Evolutionary conservation across 352 stramenopile species (phyloP).

Genomic region (Globisporangium viniferum): DNA sequence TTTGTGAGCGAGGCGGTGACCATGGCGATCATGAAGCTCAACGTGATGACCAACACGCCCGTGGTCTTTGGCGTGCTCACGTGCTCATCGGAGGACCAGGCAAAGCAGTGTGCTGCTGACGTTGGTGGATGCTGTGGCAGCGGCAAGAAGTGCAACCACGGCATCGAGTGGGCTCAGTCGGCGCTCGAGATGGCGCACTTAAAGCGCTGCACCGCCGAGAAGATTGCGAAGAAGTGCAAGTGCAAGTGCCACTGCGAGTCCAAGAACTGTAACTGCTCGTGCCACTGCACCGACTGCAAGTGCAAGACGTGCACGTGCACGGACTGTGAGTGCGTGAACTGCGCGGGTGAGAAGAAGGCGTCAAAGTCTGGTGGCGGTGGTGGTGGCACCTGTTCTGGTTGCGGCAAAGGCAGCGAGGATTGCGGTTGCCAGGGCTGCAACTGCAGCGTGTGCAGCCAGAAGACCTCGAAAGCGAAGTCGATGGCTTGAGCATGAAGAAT

Average conservation of each 20-base stretch:
- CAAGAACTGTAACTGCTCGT: conserved; percentile 27
- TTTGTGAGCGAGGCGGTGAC: conserved; percentile 95
- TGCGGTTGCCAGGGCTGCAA: conserved; percentile 8
- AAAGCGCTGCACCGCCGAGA: conserved; percentile 35
- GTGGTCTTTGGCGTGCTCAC: conserved; percentile 91
- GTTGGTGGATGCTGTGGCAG: conserved; percentile 20
- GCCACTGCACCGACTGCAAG: conserved; percentile 28
- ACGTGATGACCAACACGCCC: conserved; percentile 85
- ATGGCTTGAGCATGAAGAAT: neutral
- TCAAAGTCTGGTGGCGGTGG: neutral
- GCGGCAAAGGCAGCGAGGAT: neutral
- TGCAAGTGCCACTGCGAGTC: conserved; percentile 34
- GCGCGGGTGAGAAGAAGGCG: conserved; percentile 16
- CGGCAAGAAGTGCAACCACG: conserved; percentile 46
- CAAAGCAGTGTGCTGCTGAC: conserved; percentile 64
- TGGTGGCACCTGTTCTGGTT: neutral
- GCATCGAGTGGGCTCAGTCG: conserved; percentile 59
- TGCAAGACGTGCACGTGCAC: conserved; percentile 26
- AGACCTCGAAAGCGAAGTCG: neutral
- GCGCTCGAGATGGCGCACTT: conserved; percentile 90
- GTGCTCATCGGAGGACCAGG: conserved; percentile 91
- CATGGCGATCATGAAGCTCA: conserved; percentile 96
- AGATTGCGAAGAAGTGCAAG: conserved; percentile 26
- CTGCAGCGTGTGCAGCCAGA: conserved; percentile 8
- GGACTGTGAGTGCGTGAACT: conserved; percentile 34